These are phyloP conservation scores for Mycogone perniciosa DNA, from an alignment of 2,329 filamentous ascomycete genomes.

Conservation along the genomic window DNA sequence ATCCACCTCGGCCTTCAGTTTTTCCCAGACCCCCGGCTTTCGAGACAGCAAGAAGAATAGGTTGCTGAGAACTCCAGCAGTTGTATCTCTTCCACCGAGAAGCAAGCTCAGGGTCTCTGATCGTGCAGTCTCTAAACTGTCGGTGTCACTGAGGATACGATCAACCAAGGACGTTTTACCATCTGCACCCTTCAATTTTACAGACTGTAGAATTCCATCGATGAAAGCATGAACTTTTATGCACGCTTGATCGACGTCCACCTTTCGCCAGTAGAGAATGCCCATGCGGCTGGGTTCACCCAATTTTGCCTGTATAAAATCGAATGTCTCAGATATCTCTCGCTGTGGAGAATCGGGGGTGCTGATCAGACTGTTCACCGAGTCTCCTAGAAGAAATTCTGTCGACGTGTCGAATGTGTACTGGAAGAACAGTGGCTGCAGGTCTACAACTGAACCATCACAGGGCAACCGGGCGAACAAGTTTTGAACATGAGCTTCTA, in stretches of 20 bases:
- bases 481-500: background rate
- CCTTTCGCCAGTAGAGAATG: too few species aligned
- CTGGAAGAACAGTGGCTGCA: background rate
- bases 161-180: too few species aligned
- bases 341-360: background rate
- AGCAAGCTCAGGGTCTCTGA: conserved; percentile 1
- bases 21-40: background rate
- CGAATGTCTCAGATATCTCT: background rate
- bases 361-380: background rate
- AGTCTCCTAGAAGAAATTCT: background rate
- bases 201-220: too few species aligned
- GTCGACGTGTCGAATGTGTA: background rate
- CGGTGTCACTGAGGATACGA: background rate
- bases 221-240: too few species aligned
- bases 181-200: too few species aligned
- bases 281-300: too few species aligned
- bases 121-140: background rate
- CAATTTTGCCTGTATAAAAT: background rate
- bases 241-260: too few species aligned
- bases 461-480: background rate
- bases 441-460: background rate
- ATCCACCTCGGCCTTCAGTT: background rate
- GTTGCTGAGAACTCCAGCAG: background rate
- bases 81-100: conserved; percentile 1
- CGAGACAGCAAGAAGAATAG: background rate